Evolutionary conservation across 2,329 filamentous ascomycete genomes (phyloP).

Genomic region (Xylariaceae sp.): DNA sequence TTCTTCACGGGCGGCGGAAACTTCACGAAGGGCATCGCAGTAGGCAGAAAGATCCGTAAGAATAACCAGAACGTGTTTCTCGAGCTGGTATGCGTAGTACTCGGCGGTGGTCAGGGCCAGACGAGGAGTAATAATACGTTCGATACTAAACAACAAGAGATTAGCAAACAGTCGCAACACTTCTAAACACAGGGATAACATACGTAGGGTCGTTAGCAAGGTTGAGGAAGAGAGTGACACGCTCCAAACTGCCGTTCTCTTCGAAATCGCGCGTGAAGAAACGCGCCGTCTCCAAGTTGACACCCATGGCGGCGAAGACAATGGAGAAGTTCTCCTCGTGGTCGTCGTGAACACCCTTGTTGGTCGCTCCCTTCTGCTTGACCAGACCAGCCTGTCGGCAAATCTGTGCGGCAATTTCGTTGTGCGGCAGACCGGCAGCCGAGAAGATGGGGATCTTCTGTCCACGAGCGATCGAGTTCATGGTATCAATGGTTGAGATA

Average conservation of each 20-base stretch:
- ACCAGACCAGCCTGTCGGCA: conserved; percentile 95
- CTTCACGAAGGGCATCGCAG: conserved; percentile 97
- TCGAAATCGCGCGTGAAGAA: conserved; percentile 99
- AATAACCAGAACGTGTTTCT: conserved; percentile 99
- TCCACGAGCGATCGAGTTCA: conserved; percentile 96
- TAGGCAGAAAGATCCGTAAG: conserved; percentile 96
- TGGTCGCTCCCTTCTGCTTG: conserved; percentile 67
- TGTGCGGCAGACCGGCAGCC: conserved; percentile 94
- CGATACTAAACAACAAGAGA: conserved; percentile 58
- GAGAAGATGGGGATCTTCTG: conserved; percentile 99
- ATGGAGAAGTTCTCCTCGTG: conserved; percentile 99
- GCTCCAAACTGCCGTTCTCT: conserved; percentile 97
- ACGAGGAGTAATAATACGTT: conserved; percentile 99
- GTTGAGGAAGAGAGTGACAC: conserved; percentile 95
- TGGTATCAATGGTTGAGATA: conserved; percentile 98
- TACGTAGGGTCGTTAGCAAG: conserved; percentile 98
- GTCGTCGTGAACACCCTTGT: conserved; percentile 91
- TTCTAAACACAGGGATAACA: conserved; percentile 34
- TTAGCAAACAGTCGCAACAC: not conserved
- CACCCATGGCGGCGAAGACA: conserved; percentile 99
- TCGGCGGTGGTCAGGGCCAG: conserved; percentile 96
- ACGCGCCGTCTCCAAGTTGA: conserved; percentile 96
- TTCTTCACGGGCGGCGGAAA: conserved; percentile 96
- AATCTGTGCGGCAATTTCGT: conserved; percentile 98
- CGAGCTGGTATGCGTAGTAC: conserved; percentile 99